phyloP scores from a whole-genome alignment of 2,329 filamentous ascomycete species.

The Chaetomiaceae sp. region DNA sequence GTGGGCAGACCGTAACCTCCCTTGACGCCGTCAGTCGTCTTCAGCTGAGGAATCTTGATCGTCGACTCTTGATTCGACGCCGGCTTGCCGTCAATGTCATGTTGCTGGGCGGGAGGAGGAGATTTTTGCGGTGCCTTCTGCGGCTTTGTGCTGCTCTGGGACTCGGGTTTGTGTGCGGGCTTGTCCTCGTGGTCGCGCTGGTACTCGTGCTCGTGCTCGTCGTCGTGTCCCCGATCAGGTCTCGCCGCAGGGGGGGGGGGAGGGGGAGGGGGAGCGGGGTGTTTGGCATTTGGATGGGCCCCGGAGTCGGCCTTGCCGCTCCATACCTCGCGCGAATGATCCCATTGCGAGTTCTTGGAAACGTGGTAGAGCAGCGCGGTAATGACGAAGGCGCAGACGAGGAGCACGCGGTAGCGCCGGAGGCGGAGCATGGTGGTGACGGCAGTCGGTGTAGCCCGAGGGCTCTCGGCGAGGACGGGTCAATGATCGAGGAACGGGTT shows the following conservation, averaged over 20 bases:
- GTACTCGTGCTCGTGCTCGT: background rate
- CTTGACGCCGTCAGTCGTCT: slow-evolving; percentile 26
- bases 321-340: slow-evolving; percentile 22
- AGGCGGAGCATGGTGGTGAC: slow-evolving; percentile 47
- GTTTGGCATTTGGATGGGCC: slow-evolving; percentile 1
- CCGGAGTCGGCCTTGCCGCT: slow-evolving; percentile 14
- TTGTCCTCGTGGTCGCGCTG: background rate
- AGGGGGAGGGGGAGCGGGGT: slow-evolving; percentile 1
- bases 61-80: slow-evolving; percentile 2
- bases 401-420: slow-evolving; percentile 57
- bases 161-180: background rate
- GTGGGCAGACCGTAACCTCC: slow-evolving; percentile 29
- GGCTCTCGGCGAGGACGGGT: too few relatives aligned
- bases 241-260: slow-evolving; percentile 5
- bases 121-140: background rate
- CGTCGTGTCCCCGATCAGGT: background rate
- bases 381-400: slow-evolving; percentile 50
- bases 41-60: slow-evolving; percentile 29
- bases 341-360: slow-evolving; percentile 37
- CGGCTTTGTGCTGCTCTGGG: background rate
- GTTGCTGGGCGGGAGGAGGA: background rate
- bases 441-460: too few relatives aligned
- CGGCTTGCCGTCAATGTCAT: slow-evolving; percentile 4
- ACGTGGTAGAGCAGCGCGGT: slow-evolving; percentile 51
- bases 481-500: too few relatives aligned